Percentiles rank a stretch among this genome's conserved stretches.
phyloP scores from a whole-genome alignment of 345 rosid species.

The Chamaenerion angustifolium region DNA sequence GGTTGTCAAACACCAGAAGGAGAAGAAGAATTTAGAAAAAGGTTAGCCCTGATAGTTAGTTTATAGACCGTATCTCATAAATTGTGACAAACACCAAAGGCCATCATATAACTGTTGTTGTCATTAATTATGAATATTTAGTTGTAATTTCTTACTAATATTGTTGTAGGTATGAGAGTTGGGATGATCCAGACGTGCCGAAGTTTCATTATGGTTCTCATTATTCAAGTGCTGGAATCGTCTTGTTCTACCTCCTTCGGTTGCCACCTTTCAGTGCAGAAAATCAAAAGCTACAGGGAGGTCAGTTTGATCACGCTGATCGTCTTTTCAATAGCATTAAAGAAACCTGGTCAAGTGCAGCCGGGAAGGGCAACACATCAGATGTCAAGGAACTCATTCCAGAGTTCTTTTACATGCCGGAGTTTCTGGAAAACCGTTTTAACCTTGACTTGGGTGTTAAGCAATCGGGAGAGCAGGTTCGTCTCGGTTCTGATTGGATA shows the following conservation, averaged over 20 bases:
- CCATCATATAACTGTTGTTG: background rate
- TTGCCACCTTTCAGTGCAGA: conserved; percentile 93
- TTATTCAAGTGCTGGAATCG: conserved; percentile 99
- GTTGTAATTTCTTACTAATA: background rate
- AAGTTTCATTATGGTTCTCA: conserved; percentile 99
- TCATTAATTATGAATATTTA: background rate
- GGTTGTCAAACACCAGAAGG: conserved; percentile 98
- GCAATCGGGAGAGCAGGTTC: conserved; percentile 97
- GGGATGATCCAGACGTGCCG: conserved; percentile 99
- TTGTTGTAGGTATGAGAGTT: conserved; percentile 70
- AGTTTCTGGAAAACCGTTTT: conserved; percentile 78
- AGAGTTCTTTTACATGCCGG: conserved; percentile 97
- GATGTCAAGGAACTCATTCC: conserved; percentile 99
- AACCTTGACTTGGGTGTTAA: conserved; percentile 88
- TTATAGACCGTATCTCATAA: too few relatives aligned
- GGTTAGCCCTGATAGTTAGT: conserved; percentile 27
- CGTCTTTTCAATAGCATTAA: conserved; percentile 82
- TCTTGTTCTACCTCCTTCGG: conserved; percentile 94
- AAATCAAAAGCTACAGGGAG: conserved; percentile 99
- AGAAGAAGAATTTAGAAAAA: conserved; percentile 93
- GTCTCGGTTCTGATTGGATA: conserved; percentile 17
- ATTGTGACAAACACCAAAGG: too few relatives aligned
- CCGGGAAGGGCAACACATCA: conserved; percentile 94
- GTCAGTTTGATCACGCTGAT: conserved; percentile 99
- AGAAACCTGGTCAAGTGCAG: conserved; percentile 99